A percentile compares a stretch with the other conserved stretches of the same genome.
phyloP scores from a whole-genome alignment of 1,284 basidiomycete genomes.

The Papiliotrema laurentii region DNA sequence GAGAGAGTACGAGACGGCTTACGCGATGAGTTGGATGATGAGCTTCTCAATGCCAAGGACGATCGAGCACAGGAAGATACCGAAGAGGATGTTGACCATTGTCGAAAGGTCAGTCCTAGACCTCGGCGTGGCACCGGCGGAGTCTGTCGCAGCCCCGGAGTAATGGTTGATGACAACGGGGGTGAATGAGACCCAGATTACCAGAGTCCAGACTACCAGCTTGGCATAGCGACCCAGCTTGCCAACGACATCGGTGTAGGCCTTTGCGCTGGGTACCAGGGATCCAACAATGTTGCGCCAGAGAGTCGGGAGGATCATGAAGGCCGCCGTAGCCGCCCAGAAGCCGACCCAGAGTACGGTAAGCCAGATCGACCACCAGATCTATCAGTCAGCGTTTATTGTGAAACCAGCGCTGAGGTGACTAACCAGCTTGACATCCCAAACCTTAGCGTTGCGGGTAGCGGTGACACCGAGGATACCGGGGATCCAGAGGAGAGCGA shows the following conservation, averaged over 20 bases:
- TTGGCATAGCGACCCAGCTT: constrained; percentile 58
- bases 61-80: constrained; percentile 64
- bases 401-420: background rate
- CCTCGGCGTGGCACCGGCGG: background rate
- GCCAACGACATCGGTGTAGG: constrained; percentile 71
- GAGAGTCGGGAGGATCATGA: constrained; percentile 59
- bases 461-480: constrained; percentile 65
- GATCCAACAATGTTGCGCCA: constrained; percentile 64
- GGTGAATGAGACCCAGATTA: constrained; percentile 64
- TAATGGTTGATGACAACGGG: constrained; percentile 56
- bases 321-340: constrained; percentile 69
- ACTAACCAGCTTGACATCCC: constrained; percentile 50
- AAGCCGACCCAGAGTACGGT: constrained; percentile 75
- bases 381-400: constrained; percentile 10
- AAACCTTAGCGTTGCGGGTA: constrained; percentile 54
- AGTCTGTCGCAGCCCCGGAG: constrained; percentile 17
- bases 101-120: constrained; percentile 37
- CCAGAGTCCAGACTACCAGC: constrained; percentile 66
- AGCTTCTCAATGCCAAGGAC: constrained; percentile 80
- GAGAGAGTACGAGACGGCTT: constrained; percentile 5
- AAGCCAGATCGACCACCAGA: constrained; percentile 88
- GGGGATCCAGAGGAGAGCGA: constrained; percentile 66
- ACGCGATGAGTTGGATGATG: constrained; percentile 77
- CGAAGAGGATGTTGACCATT: constrained; percentile 67
- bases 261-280: constrained; percentile 62